Percentiles rank a stretch among this genome's conserved stretches.
These are phyloP conservation scores for Cephaloascus albidus DNA, from an alignment of 805 yeast genomes.

Conservation along the genomic window DNA sequence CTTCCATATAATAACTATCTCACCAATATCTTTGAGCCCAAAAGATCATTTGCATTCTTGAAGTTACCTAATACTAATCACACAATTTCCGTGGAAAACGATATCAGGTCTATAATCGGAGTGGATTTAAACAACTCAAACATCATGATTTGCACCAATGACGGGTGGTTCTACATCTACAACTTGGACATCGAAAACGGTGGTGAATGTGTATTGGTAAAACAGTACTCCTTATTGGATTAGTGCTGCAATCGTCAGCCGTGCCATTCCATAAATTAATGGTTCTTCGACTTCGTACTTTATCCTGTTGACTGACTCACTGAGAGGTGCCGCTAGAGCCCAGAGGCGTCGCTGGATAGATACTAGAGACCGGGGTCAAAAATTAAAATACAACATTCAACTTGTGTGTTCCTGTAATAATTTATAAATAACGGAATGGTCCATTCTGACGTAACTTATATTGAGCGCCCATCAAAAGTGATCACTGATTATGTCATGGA, in stretches of 20 bases:
- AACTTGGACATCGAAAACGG: slow-evolving; percentile 36
- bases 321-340: no score
- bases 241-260: not conserved
- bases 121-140: not conserved
- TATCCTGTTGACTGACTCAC: no score
- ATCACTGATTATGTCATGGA: no score
- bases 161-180: slow-evolving; percentile 30
- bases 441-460: no score
- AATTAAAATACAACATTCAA: no score
- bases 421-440: no score
- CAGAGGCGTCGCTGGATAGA: no score
- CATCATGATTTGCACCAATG: slow-evolving; percentile 17
- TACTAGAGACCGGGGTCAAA: no score
- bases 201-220: slow-evolving; percentile 33
- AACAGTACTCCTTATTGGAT: slow-evolving; percentile 27
- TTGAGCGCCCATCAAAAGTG: no score
- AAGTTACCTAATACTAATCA: slow-evolving; percentile 16
- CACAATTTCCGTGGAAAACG: not conserved
- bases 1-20: slow-evolving; percentile 30
- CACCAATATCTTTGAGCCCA: slow-evolving; percentile 31
- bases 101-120: not conserved
- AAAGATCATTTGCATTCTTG: slow-evolving; percentile 30
- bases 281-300: no score
- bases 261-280: no score
- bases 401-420: no score